Base-by-base conservation (phyloP, 2,329 filamentous ascomycete genomes). In the Plectosphaerella sp. region DNA sequence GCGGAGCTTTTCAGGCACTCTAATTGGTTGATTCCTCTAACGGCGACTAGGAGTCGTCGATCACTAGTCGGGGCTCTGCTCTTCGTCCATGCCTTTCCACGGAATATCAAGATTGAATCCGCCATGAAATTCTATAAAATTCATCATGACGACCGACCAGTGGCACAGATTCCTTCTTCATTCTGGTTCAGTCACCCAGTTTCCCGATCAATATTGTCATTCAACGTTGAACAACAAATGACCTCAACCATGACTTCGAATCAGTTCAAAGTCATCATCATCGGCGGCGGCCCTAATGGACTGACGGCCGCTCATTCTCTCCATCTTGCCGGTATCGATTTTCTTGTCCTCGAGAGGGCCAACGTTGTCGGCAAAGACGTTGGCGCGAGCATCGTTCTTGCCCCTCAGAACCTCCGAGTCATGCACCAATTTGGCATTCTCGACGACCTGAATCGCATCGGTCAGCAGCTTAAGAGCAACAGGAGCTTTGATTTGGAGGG, bases 251-350 rank as follows among this genome's bases (percentile, higher is more conserved):
- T 43, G 41, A 12, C n/a, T 18, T 18, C n/a, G n/a, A 11, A 43
- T n/a, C 5, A 18, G 12, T 63, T 64, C 57, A 62, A 55, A 39
- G 61, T 61, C 11, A 62, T 69, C 47, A 59, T 69, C 36, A 50
- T 69, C 24, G 67, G 67, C 42, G 62, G 60, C 16, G 66, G 67
- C 15, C 62, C 64, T 9, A 55, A 56, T 6, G 67, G 67, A 1
- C 48, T 69, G 3, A 58, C 57, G 6, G 58, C 64, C 5, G 65
- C 65, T 1, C 64, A 68, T 45, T 58, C 61, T 33, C 60, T 70
- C 3, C n/a, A 51, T 33, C 55, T 56, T 1, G 67, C 67, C 2
- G 65, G 63, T 4, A 68, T 70, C 49, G 64, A 69, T 50, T 70
- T 65, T 39, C 42, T 70, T 1, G 57, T 70, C 3, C 62, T 70